phyloP scores from a whole-genome alignment of 345 rosid genomes.

The Alliaria petiolata region DNA sequence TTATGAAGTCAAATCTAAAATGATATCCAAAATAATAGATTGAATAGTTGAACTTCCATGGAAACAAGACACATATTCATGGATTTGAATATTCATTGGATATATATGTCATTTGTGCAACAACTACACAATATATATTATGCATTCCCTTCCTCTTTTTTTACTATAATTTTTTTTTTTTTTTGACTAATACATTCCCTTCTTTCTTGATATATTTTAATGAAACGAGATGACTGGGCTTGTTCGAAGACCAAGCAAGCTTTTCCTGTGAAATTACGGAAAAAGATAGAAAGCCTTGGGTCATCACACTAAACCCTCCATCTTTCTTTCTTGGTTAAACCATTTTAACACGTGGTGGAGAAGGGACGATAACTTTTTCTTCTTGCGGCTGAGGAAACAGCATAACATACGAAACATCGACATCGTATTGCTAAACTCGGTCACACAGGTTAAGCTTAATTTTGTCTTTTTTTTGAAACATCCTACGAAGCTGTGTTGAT shows the following conservation, averaged over 20 bases:
- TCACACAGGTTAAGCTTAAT: background rate
- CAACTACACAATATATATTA: background rate
- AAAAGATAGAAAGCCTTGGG: slow-evolving; percentile 1
- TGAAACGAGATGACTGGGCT: background rate
- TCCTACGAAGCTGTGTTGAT: background rate
- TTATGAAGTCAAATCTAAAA: background rate
- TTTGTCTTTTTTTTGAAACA: background rate
- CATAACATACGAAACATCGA: background rate
- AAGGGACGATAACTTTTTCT: background rate
- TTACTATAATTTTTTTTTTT: too few species aligned
- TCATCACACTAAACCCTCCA: slow-evolving; percentile 17
- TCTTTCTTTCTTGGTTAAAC: slow-evolving; percentile 2
- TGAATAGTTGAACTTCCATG: background rate
- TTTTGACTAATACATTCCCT: background rate
- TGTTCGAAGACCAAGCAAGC: background rate
- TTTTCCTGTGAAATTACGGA: background rate
- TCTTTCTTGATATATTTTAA: background rate
- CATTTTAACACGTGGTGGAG: background rate
- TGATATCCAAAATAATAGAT: background rate
- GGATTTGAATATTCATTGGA: background rate
- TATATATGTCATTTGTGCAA: background rate
- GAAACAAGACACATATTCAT: background rate
- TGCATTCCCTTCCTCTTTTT: background rate
- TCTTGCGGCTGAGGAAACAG: background rate
- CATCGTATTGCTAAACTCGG: background rate